Percentiles rank a stretch among this genome's conserved stretches.
Evolutionary conservation across 2,329 filamentous ascomycete species (phyloP).

Genomic region (Aureobasidium melanogenum): DNA sequence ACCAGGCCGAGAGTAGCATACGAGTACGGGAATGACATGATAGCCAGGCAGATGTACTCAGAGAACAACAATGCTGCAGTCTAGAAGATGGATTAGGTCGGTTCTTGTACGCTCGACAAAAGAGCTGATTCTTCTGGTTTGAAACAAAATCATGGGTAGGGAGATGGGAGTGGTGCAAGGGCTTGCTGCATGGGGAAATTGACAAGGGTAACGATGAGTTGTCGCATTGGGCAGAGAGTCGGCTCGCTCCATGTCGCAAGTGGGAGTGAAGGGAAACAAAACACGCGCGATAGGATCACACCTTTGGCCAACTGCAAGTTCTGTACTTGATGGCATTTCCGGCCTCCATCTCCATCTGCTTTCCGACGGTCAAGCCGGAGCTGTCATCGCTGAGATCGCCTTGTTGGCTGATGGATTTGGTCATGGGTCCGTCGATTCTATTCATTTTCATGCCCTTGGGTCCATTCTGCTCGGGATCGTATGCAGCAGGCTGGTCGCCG

Average conservation of each 20-base stretch:
- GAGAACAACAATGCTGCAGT: slow-evolving; percentile 85
- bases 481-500: slow-evolving; percentile 17
- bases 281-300: slow-evolving; percentile 22
- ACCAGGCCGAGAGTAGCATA: slow-evolving; percentile 83
- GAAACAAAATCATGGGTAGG: not conserved
- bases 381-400: slow-evolving; percentile 23
- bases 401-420: slow-evolving; percentile 24
- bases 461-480: slow-evolving; percentile 24
- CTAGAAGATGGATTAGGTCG: slow-evolving; percentile 30
- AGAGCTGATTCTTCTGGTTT: not conserved
- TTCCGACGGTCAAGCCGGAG: slow-evolving; percentile 39
- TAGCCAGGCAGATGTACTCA: slow-evolving; percentile 86
- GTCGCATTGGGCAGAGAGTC: slow-evolving; percentile 3
- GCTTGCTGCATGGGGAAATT: not conserved
- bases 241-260: not conserved
- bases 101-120: not conserved
- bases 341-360: slow-evolving; percentile 69
- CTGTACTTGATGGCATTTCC: slow-evolving; percentile 80
- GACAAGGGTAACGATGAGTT: not conserved
- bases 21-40: slow-evolving; percentile 94
- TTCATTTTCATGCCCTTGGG: slow-evolving; percentile 28
- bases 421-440: slow-evolving; percentile 31
- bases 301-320: slow-evolving; percentile 90
- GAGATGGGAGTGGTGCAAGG: not conserved
- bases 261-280: not conserved